Evolutionary conservation across 2,329 filamentous ascomycete species (phyloP).

Genomic region (Colletotrichum sp.): DNA sequence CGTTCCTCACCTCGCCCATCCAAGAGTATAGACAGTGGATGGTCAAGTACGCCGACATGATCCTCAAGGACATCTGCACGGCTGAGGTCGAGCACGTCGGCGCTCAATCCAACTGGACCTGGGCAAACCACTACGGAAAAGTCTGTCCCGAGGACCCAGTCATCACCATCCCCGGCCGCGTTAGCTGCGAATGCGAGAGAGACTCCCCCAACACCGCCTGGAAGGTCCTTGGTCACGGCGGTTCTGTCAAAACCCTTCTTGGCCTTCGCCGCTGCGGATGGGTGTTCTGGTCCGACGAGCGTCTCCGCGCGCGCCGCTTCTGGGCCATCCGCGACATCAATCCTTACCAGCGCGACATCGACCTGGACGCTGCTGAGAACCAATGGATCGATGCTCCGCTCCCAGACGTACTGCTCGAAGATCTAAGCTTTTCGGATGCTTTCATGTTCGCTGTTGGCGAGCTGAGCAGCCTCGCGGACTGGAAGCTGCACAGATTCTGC

Average conservation of each 20-base stretch:
- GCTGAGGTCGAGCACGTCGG: background rate
- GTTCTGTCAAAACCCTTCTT: background rate
- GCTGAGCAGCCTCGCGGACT: background rate
- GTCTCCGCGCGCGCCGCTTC: background rate
- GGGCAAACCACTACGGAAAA: background rate
- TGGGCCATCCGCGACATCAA: background rate
- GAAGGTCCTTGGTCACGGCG: background rate
- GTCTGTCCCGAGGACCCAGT: no score
- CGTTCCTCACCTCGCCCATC: background rate
- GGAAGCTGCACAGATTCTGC: background rate
- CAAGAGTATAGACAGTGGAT: background rate
- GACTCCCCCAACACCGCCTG: background rate
- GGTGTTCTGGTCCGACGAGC: background rate
- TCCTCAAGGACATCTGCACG: background rate
- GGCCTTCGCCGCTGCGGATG: background rate
- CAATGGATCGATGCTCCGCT: background rate
- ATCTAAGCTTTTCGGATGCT: background rate
- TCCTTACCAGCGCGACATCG: background rate
- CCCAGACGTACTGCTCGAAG: background rate
- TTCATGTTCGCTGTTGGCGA: background rate
- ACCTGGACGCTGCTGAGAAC: background rate
- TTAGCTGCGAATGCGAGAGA: background rate
- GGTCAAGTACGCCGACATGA: background rate
- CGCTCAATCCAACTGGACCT: background rate
- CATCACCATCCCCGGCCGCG: background rate